Evolutionary conservation across 768 basidiomycete genomes (phyloP).

Genomic region (Auricularia sp.): DNA sequence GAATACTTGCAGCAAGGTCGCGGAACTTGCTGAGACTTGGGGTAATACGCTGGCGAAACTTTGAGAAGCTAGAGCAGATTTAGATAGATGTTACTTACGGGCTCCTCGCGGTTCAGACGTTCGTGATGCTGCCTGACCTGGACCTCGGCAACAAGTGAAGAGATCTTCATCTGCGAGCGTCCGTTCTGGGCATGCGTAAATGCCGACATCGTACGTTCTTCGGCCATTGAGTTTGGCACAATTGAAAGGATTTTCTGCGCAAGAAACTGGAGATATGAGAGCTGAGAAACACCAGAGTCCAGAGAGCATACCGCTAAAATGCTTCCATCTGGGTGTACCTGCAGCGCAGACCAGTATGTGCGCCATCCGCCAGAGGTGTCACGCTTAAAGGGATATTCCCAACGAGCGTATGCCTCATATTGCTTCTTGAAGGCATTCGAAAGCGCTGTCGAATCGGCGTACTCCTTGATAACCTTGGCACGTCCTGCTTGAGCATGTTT

Average conservation of each 20-base stretch:
- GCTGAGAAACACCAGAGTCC: neutral
- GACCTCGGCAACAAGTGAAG: slow-evolving; percentile 47
- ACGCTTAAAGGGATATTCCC: neutral
- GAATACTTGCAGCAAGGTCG: neutral
- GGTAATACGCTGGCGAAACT: neutral
- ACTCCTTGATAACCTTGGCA: neutral
- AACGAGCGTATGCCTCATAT: neutral
- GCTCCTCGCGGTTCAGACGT: neutral
- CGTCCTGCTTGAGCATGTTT: neutral
- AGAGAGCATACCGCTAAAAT: neutral
- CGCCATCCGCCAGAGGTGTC: neutral
- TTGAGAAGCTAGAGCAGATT: neutral
- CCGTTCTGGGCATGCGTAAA: neutral
- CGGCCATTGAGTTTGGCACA: neutral
- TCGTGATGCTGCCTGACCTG: slow-evolving; percentile 6
- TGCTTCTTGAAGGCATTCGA: neutral
- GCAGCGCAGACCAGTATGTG: neutral
- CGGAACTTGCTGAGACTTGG: neutral
- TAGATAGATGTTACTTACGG: neutral
- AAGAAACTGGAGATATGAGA: neutral
- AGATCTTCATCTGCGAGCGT: slow-evolving; percentile 30
- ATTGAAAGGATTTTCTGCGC: neutral
- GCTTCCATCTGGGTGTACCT: neutral
- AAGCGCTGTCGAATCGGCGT: neutral
- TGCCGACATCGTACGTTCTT: neutral